Evolutionary conservation across 2,329 filamentous ascomycete genomes (phyloP).

Genomic region (Chaetomium olivaceum): DNA sequence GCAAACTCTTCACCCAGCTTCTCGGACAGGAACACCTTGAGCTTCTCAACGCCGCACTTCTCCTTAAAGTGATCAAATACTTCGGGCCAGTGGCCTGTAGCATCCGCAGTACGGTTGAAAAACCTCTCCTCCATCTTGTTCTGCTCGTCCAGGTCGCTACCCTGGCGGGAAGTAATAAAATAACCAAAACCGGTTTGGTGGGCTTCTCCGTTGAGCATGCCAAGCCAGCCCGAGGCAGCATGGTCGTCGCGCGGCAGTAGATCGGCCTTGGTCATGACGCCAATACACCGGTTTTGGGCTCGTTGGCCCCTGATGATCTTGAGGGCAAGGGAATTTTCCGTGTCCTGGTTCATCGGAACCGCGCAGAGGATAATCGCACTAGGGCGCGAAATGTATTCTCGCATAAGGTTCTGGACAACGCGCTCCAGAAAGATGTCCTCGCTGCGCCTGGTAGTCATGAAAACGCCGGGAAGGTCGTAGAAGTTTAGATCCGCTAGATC

Average conservation of each 20-base stretch:
- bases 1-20: slow-evolving; percentile 57
- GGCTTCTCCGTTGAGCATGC: slow-evolving; percentile 61
- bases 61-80: slow-evolving; percentile 50
- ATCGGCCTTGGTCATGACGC: slow-evolving; percentile 85
- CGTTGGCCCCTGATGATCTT: slow-evolving; percentile 59
- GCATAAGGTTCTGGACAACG: slow-evolving; percentile 72
- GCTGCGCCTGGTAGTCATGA: slow-evolving; percentile 65
- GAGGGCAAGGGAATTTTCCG: slow-evolving; percentile 72
- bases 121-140: slow-evolving; percentile 54
- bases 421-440: slow-evolving; percentile 68
- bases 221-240: slow-evolving; percentile 59
- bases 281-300: slow-evolving; percentile 63
- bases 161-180: slow-evolving; percentile 72
- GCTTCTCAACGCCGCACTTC: slow-evolving; percentile 54
- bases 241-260: slow-evolving; percentile 57
- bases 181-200: slow-evolving; percentile 73
- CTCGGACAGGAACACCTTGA: slow-evolving; percentile 54
- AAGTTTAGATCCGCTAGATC: slow-evolving; percentile 74
- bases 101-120: slow-evolving; percentile 44
- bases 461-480: slow-evolving; percentile 82
- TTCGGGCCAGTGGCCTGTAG: slow-evolving; percentile 48
- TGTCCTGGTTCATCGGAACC: slow-evolving; percentile 75
- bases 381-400: slow-evolving; percentile 66
- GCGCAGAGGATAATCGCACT: slow-evolving; percentile 77
- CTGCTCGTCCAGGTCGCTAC: slow-evolving; percentile 51